Evolutionary conservation across 441 rosid genomes (phyloP).

Genomic region (Bocquillonia castaneifolia): DNA sequence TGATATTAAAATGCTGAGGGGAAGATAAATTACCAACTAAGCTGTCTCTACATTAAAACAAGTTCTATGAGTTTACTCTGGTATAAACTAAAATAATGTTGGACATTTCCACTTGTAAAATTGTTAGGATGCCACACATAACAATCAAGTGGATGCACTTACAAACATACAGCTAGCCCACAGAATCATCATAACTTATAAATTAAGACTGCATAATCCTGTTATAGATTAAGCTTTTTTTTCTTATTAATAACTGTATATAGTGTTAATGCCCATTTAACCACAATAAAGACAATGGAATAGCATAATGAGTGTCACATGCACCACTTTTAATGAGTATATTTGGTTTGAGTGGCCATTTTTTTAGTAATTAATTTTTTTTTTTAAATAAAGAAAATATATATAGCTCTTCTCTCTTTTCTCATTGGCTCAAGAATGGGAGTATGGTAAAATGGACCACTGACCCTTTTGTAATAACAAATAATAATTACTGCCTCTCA

Average conservation of each 20-base stretch:
- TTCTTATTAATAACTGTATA: too few relatives aligned
- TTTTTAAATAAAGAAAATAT: background rate
- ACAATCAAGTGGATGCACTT: conserved; percentile 9
- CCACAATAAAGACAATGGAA: conserved; percentile 52
- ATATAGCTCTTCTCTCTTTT: background rate
- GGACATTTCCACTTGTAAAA: conserved; percentile 13
- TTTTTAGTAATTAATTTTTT: conserved; percentile 20
- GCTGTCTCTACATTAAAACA: too few relatives aligned
- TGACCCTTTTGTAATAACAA: conserved; percentile 11
- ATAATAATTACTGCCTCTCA: conserved; percentile 23
- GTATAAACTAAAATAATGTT: background rate
- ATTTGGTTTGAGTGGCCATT: conserved; percentile 37
- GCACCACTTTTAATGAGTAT: conserved; percentile 36
- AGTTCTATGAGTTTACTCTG: background rate
- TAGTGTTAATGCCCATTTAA: conserved; percentile 30
- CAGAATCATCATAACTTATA: conserved; percentile 33
- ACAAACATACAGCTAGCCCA: conserved; percentile 18
- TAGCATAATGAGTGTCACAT: conserved; percentile 54
- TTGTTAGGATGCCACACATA: conserved; percentile 15
- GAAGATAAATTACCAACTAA: too few relatives aligned
- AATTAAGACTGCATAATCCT: conserved; percentile 27
- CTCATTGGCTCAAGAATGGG: conserved; percentile 3
- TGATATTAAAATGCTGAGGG: too few relatives aligned
- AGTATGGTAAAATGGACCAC: conserved; percentile 19
- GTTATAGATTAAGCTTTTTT: background rate